Base-by-base conservation (phyloP, 306 rosid genomes). In the Malus asiatica region DNA sequence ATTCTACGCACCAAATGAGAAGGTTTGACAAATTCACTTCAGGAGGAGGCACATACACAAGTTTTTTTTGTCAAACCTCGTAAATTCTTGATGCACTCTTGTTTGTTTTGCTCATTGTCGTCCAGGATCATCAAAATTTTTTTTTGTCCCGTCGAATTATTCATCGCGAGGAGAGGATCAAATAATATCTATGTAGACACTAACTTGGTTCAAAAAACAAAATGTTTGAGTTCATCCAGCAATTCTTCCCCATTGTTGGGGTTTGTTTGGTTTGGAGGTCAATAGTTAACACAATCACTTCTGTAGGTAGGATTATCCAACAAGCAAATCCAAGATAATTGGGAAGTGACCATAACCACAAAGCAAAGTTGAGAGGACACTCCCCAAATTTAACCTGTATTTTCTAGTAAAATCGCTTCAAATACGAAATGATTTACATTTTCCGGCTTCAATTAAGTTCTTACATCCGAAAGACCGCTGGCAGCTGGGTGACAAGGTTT, bases 401-500 rank as follows among this genome's bases (percentile, higher is more conserved):
- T 15, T 63, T 30, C 40, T 8, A 20, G 68, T 63, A 8, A 16
- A 6, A 63, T 30, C 4, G 15, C 22, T 16, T 63, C 55, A 63
- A 63, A 30, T 32, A 29, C 8, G 18, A 65, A 65, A 65, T 19
- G 6, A 66, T 35, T 32, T 19, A 66, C 45, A 66, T 18, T 42
- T 5, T 11, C 46, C 15, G 11, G 27, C 40, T 19, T 66, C 48
- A 8, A 14, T 29, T 63, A 16, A 29, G 68, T 63, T 14, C 13
- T 16, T 40, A 63, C 40, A 30, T 6, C 22, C 1, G 66, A 61
- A 5, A 61, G 29, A 23, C 25, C 5, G 18, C 83, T 83, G 83
- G 82, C 46, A 74, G 86, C 73, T 80, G 79, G 86, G 61, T 68
- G 71, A 59, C 76, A 83, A 71, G 68, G 88, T 59, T 72, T 27